Conservation (phyloP, 192 early-diverging fungal genomes). For the Linnemannia schmuckeri region DNA sequence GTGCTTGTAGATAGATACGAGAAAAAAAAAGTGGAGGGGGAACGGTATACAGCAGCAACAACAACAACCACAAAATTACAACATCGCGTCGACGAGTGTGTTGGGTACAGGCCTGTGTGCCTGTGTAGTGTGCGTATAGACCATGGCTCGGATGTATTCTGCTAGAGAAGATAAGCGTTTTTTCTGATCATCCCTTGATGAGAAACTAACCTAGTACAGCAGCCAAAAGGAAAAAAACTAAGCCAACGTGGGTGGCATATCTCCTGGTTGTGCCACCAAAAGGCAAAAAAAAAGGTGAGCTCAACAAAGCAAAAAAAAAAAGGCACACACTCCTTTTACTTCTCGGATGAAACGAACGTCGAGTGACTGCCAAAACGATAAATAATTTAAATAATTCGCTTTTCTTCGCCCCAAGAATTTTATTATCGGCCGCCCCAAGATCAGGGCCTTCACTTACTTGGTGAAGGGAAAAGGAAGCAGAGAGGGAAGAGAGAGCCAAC, state of each 20-base stretch:
- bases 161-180: background rate
- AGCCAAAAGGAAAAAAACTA: background rate
- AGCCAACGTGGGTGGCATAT: background rate
- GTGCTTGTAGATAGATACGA: background rate
- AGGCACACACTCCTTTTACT: background rate
- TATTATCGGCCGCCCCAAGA: conserved; percentile 3
- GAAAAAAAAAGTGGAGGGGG: background rate
- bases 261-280: background rate
- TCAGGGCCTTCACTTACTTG: background rate
- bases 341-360: background rate
- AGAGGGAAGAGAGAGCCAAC: background rate
- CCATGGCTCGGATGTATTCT: background rate
- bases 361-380: background rate
- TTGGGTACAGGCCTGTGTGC: background rate
- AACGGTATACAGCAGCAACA: background rate
- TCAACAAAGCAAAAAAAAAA: background rate
- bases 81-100: background rate
- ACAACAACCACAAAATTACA: background rate
- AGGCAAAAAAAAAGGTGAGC: background rate
- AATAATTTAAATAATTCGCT: background rate
- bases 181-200: background rate
- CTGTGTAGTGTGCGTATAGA: background rate
- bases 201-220: background rate
- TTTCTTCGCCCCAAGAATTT: background rate
- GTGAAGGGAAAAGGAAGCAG: background rate